These are phyloP conservation scores for Cryomyces antarcticus DNA, from an alignment of 495 filamentous ascomycete genomes.

Conservation along the genomic window DNA sequence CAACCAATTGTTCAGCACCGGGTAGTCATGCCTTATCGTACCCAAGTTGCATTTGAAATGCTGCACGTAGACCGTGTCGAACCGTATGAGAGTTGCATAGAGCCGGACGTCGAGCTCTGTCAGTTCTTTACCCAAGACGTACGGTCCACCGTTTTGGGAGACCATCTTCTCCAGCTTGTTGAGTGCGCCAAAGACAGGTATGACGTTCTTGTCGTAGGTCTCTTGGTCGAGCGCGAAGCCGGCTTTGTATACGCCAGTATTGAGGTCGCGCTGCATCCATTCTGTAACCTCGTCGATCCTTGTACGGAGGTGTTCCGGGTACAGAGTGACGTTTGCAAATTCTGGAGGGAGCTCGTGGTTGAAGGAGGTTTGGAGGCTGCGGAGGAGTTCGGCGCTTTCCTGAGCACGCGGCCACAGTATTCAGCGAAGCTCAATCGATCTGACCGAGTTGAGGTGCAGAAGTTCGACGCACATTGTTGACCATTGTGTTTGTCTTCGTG, in stretches of 20 bases:
- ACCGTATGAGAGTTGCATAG: constrained; percentile 30
- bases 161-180: constrained; percentile 30
- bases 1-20: constrained; percentile 29
- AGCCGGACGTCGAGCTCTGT: constrained; percentile 31
- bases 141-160: constrained; percentile 23
- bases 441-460: too few relatives aligned
- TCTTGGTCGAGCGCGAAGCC: constrained; percentile 30
- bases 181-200: constrained; percentile 29
- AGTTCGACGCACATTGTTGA: constrained; percentile 28
- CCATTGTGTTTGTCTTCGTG: constrained; percentile 24
- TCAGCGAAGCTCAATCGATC: too few relatives aligned
- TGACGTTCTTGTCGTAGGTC: constrained; percentile 24
- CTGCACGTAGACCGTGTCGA: constrained; percentile 31
- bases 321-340: constrained; percentile 20
- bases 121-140: constrained; percentile 23
- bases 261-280: constrained; percentile 28
- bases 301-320: constrained; percentile 21
- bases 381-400: constrained; percentile 31
- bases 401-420: background rate
- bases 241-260: constrained; percentile 33
- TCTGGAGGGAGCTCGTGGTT: constrained; percentile 19
- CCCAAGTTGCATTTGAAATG: constrained; percentile 38
- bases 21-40: constrained; percentile 32
- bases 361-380: constrained; percentile 29
- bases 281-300: constrained; percentile 25